A percentile compares a stretch with the other conserved stretches of the same genome.
These are phyloP conservation scores for Venturia nashicola DNA, from an alignment of 2,329 filamentous ascomycete genomes.

Conservation along the genomic window DNA sequence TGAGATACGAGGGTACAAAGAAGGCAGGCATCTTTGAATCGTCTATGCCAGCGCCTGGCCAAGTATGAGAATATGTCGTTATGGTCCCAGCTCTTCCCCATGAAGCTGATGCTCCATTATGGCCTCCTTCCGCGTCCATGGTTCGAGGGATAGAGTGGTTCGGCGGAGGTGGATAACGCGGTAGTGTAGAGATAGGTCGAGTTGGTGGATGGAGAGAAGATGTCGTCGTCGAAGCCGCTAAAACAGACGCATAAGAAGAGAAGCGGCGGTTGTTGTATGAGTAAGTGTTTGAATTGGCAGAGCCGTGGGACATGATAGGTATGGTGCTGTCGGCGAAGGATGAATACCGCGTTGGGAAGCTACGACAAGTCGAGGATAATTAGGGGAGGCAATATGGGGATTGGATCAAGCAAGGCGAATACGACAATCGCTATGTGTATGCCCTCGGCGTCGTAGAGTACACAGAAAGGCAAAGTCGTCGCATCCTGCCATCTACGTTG, in stretches of 20 bases:
- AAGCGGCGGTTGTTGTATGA: not conserved
- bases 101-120: not conserved
- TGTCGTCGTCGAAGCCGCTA: not conserved
- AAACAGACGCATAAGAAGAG: not conserved
- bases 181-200: not conserved
- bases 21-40: slow-evolving; percentile 2
- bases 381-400: no score
- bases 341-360: not conserved
- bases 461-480: no score
- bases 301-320: not conserved
- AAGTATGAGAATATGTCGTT: not conserved
- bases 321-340: not conserved
- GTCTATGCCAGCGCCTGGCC: not conserved
- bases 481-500: no score
- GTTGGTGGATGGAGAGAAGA: not conserved
- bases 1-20: slow-evolving; percentile 75
- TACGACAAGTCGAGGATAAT: no score
- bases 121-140: not conserved
- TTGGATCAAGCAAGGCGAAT: no score
- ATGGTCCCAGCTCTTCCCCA: not conserved
- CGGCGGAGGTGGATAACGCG: slow-evolving; percentile 1
- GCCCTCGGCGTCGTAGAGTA: no score
- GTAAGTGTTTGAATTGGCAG: not conserved
- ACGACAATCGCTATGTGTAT: no score
- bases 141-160: slow-evolving; percentile 11